Base-by-base conservation (phyloP, 208 protist genomes). In the Trypanosoma cruzi region DNA sequence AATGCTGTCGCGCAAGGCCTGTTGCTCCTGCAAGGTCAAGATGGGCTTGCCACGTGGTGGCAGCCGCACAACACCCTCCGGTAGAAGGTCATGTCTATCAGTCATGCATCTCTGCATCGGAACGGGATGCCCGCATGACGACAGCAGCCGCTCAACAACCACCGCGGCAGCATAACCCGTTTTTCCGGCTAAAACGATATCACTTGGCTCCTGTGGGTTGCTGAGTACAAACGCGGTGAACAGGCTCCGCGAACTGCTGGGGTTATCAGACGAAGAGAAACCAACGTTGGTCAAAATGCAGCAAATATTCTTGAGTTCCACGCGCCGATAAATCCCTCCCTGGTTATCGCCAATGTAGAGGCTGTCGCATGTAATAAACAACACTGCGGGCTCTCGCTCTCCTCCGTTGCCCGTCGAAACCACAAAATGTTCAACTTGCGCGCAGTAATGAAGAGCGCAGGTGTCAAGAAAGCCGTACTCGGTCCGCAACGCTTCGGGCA, bases 361-460 rank as follows among this genome's bases (percentile, higher is more conserved):
- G 20, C 18, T 31, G 18, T 68, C 63, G 48, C 22, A 46, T 4
- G 63, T 48, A 10, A 68, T 22, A 58, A 68, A 32, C 22, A 58
- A 22, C 31, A 68, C 63, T 8, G 29, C 52, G n/a, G 46, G 32
- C 26, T 68, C 42, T 8, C 37, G 46, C 32, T 16, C 13, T 13
- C 52, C n/a, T 22, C 24, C 20, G 44, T 46, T 46, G 28, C 24
- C 44, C 29, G 0, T 8, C 16, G 28, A 0, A n/a, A 37, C 24
- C 26, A 55, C 29, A 22, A 55, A 48, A 16, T 52, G 28, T 31
- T 44, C 29, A 7, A 52, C 52, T 22, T 42, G 31, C 22, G 29
- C 29, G n/a, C 63, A 68, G 36, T 49, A 68, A 32, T 48, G 58
- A 1, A 46, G n/a, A 20, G 63, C 63, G 42, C 63, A 68, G 26